Evolutionary conservation across 331 rosid genomes (phyloP).

Genomic region (Acacia concinna): DNA sequence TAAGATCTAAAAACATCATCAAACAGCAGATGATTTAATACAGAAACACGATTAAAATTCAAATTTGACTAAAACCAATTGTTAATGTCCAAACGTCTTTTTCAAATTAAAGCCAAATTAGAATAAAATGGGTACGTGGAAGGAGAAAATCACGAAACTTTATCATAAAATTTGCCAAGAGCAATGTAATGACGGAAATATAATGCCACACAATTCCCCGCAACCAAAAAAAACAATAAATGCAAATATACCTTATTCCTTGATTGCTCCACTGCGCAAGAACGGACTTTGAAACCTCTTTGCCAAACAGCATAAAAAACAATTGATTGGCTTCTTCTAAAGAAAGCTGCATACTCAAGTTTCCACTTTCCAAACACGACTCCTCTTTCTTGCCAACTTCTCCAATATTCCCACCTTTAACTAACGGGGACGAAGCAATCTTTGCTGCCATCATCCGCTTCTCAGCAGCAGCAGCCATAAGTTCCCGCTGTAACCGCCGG

Average conservation of each 20-base stretch:
- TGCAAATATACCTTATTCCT: slow-evolving; percentile 76
- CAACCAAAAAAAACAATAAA: background rate
- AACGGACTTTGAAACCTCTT: slow-evolving; percentile 70
- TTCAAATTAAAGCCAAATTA: background rate
- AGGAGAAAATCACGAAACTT: background rate
- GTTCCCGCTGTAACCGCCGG: slow-evolving; percentile 77
- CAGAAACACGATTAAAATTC: background rate
- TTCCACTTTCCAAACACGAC: slow-evolving; percentile 41
- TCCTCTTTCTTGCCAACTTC: slow-evolving; percentile 33
- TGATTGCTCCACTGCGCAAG: slow-evolving; percentile 96
- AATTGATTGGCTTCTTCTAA: slow-evolving; percentile 63
- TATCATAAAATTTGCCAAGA: background rate
- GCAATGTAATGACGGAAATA: background rate
- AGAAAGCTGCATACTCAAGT: slow-evolving; percentile 57
- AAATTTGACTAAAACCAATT: background rate
- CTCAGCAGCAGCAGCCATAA: slow-evolving; percentile 96
- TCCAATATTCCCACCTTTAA: slow-evolving; percentile 44
- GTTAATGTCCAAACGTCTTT: background rate
- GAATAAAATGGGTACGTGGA: background rate
- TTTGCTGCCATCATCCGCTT: slow-evolving; percentile 58
- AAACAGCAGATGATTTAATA: slow-evolving; percentile 1
- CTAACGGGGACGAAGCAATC: slow-evolving; percentile 23
- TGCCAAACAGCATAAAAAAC: slow-evolving; percentile 82
- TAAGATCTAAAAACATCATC: background rate
- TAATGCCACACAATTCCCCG: background rate